These are phyloP conservation scores for Tricholoma flavovirens DNA, from an alignment of 768 basidiomycete species.

Conservation along the genomic window DNA sequence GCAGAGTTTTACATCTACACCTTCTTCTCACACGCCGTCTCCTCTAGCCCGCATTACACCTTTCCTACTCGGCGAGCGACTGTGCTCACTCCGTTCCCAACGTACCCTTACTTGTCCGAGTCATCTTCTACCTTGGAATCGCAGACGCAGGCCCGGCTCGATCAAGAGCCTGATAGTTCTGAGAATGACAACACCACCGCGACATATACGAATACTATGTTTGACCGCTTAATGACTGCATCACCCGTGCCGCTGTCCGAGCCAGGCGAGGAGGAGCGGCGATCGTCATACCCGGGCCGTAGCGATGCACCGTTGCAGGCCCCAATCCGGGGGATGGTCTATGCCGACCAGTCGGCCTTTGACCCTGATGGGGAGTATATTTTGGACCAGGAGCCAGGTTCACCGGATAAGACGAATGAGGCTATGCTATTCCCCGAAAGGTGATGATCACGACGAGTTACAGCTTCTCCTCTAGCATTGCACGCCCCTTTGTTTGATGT, in stretches of 20 bases:
- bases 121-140: conserved; percentile 12
- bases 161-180: not conserved
- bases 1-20: conserved; percentile 31
- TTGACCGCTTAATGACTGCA: conserved; percentile 29
- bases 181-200: not conserved
- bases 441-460: conserved; percentile 20
- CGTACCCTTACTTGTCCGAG: conserved; percentile 3
- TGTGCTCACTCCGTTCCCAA: conserved; percentile 26
- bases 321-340: not conserved
- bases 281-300: conserved; percentile 5
- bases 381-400: conserved; percentile 28
- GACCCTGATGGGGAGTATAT: conserved; percentile 41
- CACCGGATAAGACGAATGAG: conserved; percentile 38
- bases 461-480: not conserved
- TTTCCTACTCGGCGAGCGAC: conserved; percentile 23
- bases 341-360: conserved; percentile 17
- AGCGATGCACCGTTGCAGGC: conserved; percentile 7
- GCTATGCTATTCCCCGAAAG: conserved; percentile 41
- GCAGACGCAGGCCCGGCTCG: not conserved
- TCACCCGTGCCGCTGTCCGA: conserved; percentile 33
- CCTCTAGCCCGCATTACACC: conserved; percentile 27
- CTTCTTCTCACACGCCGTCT: conserved; percentile 43
- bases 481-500: not conserved
- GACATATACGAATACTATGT: not conserved
- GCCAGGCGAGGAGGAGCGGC: conserved; percentile 20